Evolutionary conservation across 176 grass and related monocot species (phyloP).

Genomic region (Alopecurus myosuroides): DNA sequence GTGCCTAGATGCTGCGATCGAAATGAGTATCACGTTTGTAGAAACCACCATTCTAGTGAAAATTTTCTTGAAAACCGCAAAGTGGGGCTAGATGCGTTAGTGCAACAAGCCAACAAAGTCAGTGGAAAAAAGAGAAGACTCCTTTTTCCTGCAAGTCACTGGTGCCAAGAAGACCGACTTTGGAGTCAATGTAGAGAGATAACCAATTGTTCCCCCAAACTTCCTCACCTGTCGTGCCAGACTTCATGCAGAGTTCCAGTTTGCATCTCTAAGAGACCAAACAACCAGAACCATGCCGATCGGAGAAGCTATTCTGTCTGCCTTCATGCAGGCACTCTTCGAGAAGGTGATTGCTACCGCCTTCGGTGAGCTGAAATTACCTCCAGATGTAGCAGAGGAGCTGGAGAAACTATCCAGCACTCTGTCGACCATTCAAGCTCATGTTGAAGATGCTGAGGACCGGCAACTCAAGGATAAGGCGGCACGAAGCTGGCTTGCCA

Average conservation of each 20-base stretch:
- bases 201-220: not conserved
- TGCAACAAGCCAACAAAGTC: not conserved
- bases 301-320: conserved; percentile 48
- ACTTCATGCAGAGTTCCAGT: too few species aligned
- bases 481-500: conserved; percentile 51
- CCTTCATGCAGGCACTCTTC: conserved; percentile 74
- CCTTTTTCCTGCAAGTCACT: not conserved
- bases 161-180: conserved; percentile 25
- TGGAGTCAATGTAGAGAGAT: conserved; percentile 26
- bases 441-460: conserved; percentile 78
- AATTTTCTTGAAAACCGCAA: not conserved
- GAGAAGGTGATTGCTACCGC: conserved; percentile 50
- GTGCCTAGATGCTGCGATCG: not conserved
- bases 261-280: not conserved
- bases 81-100: not conserved
- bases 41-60: not conserved
- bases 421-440: conserved; percentile 39
- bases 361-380: conserved; percentile 47
- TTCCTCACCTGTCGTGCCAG: not conserved
- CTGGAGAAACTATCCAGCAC: conserved; percentile 52
- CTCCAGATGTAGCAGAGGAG: conserved; percentile 28
- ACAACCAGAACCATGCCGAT: conserved; percentile 30
- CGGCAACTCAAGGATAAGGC: conserved; percentile 50
- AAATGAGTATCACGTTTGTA: not conserved
- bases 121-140: not conserved